phyloP scores from a whole-genome alignment of 805 yeast genomes.

The Ogataea dorogensis region DNA sequence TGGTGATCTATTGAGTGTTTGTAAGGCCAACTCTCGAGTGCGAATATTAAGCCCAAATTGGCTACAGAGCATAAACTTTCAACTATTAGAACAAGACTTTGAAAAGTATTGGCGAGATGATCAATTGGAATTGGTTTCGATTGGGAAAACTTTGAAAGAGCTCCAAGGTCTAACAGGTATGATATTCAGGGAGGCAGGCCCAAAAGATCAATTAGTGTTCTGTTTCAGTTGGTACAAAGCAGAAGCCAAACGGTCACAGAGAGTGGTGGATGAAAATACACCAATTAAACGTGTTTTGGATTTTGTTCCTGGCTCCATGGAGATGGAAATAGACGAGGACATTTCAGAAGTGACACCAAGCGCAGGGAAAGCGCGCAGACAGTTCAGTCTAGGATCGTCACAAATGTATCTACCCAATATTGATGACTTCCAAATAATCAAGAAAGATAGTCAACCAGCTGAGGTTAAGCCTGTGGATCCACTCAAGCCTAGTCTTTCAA shows the following conservation, averaged over 20 bases:
- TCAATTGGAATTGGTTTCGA: neutral
- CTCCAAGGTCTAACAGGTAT: conserved; percentile 1
- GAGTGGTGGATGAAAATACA: conserved; percentile 3
- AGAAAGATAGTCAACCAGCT: neutral
- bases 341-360: no score
- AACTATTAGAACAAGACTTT: conserved; percentile 3
- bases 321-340: conserved; percentile 1
- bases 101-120: conserved; percentile 3
- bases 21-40: conserved; percentile 2
- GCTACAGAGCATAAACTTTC: conserved; percentile 2
- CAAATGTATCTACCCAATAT: conserved; percentile 12
- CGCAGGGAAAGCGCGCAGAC: neutral
- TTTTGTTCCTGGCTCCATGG: neutral
- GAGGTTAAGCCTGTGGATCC: no score
- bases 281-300: neutral
- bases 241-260: neutral
- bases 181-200: neutral
- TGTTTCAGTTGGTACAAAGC: conserved; percentile 4
- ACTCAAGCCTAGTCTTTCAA: no score
- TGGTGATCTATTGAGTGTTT: conserved; percentile 1
- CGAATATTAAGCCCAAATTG: conserved; percentile 1
- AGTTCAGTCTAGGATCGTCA: conserved; percentile 7
- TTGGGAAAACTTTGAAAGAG: conserved; percentile 1
- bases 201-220: conserved; percentile 1
- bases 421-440: conserved; percentile 18